A percentile compares a stretch with the other conserved stretches of the same genome.
Evolutionary conservation across 2,329 filamentous ascomycete genomes (phyloP).

Genomic region (Ceratocystis smalleyi): DNA sequence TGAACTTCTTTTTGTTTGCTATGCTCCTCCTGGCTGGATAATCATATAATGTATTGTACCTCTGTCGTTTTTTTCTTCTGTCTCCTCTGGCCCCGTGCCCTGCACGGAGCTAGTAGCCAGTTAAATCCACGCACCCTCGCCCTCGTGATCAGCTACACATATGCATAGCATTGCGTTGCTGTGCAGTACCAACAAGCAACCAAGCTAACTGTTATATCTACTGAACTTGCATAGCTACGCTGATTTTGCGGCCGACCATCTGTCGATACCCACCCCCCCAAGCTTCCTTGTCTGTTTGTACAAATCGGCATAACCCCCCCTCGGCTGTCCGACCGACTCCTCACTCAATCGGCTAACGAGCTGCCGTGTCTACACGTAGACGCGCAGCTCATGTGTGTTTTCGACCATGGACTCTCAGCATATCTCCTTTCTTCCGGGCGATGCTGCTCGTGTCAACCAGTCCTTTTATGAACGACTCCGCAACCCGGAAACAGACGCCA

Average conservation of each 20-base stretch:
- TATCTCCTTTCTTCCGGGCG: constrained; percentile 32
- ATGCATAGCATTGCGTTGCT: neutral
- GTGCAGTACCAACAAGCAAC: neutral
- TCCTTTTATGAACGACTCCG: constrained; percentile 38
- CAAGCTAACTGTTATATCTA: too few relatives aligned
- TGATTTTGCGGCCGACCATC: too few relatives aligned
- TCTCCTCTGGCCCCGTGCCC: neutral
- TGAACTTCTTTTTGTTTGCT: neutral
- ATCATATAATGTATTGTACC: neutral
- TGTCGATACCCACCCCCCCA: too few relatives aligned
- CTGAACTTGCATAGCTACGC: too few relatives aligned
- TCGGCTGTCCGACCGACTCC: too few relatives aligned
- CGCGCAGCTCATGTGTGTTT: neutral
- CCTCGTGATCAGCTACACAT: neutral
- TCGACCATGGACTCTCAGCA: constrained; percentile 22
- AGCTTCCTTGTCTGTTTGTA: too few relatives aligned
- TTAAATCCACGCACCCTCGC: neutral
- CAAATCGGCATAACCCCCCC: too few relatives aligned
- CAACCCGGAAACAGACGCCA: constrained; percentile 9
- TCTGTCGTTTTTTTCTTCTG: neutral
- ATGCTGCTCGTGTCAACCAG: constrained; percentile 24
- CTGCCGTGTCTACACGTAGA: neutral
- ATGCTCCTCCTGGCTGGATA: neutral
- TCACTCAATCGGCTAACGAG: neutral
- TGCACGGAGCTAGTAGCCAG: neutral